phyloP scores from a whole-genome alignment of 73 alveolate species.

The Urostyla sp. region DNA sequence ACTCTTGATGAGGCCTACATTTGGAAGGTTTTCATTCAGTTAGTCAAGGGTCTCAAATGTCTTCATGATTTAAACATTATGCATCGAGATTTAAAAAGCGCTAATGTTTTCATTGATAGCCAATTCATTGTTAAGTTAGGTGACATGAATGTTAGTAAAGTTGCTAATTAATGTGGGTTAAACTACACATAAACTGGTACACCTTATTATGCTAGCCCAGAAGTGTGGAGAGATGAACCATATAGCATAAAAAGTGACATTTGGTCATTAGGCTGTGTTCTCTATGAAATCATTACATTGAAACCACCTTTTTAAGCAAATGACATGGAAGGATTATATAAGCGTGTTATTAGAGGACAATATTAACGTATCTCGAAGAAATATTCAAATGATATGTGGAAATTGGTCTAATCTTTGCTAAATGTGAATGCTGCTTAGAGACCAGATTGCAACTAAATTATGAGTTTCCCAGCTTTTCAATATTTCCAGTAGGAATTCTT shows the following conservation, averaged over 20 bases:
- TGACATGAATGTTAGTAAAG: constrained; percentile 93
- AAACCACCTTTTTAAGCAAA: constrained; percentile 98
- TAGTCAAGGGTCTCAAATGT: constrained; percentile 68
- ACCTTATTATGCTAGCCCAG: constrained; percentile 98
- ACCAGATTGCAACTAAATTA: constrained; percentile 60
- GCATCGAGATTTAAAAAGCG: constrained; percentile 88
- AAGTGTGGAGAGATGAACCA: constrained; percentile 97
- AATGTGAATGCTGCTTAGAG: constrained; percentile 75
- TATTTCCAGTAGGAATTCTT: constrained; percentile 30
- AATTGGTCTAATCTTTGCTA: constrained; percentile 68
- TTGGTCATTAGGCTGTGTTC: constrained; percentile 98
- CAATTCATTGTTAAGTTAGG: constrained; percentile 90
- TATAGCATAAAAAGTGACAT: constrained; percentile 95
- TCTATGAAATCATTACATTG: constrained; percentile 94
- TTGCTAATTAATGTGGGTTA: constrained; percentile 80
- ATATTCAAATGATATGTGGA: constrained; percentile 73
- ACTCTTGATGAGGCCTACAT: constrained; percentile 68
- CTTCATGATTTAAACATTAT: constrained; percentile 71
- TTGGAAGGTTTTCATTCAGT: constrained; percentile 76
- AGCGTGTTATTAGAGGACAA: constrained; percentile 84
- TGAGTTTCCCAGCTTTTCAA: constrained; percentile 14
- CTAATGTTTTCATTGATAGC: constrained; percentile 87
- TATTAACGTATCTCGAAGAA: constrained; percentile 81
- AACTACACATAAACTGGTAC: constrained; percentile 96
- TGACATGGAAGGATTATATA: constrained; percentile 91